These are phyloP conservation scores for Lyophyllum semitale DNA, from an alignment of 768 basidiomycete genomes.

Conservation along the genomic window DNA sequence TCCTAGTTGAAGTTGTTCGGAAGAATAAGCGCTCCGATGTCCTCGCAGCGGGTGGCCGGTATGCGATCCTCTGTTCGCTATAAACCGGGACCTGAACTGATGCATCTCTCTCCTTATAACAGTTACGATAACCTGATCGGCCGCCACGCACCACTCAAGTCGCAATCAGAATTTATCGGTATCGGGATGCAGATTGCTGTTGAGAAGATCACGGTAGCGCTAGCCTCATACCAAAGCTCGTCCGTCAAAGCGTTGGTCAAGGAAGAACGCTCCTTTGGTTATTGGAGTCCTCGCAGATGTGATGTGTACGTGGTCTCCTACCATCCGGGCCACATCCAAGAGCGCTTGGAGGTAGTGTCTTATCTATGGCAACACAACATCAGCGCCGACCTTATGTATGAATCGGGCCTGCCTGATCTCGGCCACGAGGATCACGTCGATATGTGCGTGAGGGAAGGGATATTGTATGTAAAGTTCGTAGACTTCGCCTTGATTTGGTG, in stretches of 20 bases:
- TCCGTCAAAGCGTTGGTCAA: slow-evolving; percentile 72
- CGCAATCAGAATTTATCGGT: slow-evolving; percentile 56
- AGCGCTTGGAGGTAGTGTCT: slow-evolving; percentile 75
- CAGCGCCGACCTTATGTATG: slow-evolving; percentile 88
- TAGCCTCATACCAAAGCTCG: slow-evolving; percentile 70
- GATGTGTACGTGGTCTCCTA: slow-evolving; percentile 87
- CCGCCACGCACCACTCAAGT: slow-evolving; percentile 57
- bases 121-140: slow-evolving; percentile 77
- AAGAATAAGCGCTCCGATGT: slow-evolving; percentile 68
- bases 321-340: slow-evolving; percentile 72
- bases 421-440: slow-evolving; percentile 70
- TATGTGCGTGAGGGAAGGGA: slow-evolving; percentile 77
- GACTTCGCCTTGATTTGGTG: not conserved
- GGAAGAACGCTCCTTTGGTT: slow-evolving; percentile 82
- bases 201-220: slow-evolving; percentile 71
- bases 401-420: slow-evolving; percentile 61
- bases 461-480: slow-evolving; percentile 55
- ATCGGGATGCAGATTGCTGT: slow-evolving; percentile 76
- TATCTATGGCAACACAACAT: slow-evolving; percentile 81
- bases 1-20: slow-evolving; percentile 74
- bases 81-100: not conserved
- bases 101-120: not conserved
- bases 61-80: slow-evolving; percentile 13
- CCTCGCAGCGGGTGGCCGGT: slow-evolving; percentile 84
- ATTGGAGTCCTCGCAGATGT: slow-evolving; percentile 87